A percentile compares a stretch with the other conserved stretches of the same genome.
These are phyloP conservation scores for Candolleomyces aberdarensis DNA, from an alignment of 768 basidiomycete species.

Conservation along the genomic window DNA sequence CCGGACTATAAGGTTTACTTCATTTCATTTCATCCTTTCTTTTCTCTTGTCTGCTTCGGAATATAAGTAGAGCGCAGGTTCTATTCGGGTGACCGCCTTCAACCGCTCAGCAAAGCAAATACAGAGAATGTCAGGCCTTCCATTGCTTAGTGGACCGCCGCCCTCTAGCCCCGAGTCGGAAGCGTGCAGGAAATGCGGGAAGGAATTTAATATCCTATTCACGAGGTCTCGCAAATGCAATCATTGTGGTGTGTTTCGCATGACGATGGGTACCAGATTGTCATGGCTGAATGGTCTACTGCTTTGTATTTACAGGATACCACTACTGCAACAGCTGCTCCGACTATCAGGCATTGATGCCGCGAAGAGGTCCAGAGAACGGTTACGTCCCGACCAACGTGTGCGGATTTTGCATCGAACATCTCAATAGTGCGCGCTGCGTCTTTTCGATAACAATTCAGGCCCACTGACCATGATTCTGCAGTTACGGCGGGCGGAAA, in stretches of 20 bases:
- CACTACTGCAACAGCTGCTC: slow-evolving; percentile 70
- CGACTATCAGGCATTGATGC: slow-evolving; percentile 77
- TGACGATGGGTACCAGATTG: not conserved
- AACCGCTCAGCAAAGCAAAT: not conserved
- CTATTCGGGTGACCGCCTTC: not conserved
- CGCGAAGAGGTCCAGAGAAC: slow-evolving; percentile 45
- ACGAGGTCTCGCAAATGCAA: slow-evolving; percentile 63
- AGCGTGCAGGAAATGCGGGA: slow-evolving; percentile 68
- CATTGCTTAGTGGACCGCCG: slow-evolving; percentile 68
- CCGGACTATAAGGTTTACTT: not conserved
- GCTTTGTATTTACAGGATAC: slow-evolving; percentile 45
- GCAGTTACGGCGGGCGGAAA: slow-evolving; percentile 70
- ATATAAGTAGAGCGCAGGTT: too few relatives aligned
- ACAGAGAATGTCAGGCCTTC: slow-evolving; percentile 43
- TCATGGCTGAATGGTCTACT: not conserved
- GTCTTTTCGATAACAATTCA: not conserved
- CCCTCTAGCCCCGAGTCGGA: slow-evolving; percentile 30
- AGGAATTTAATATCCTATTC: slow-evolving; percentile 68
- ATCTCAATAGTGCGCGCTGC: slow-evolving; percentile 53
- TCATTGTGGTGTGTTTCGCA: slow-evolving; percentile 61
- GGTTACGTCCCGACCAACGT: slow-evolving; percentile 69
- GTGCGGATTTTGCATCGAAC: slow-evolving; percentile 73
- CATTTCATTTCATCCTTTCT: not conserved
- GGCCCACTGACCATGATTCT: slow-evolving; percentile 4
- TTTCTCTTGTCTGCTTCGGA: not conserved